Percentiles rank a stretch among this genome's conserved stretches.
Conservation (phyloP, 2,329 filamentous ascomycete species). For the Paracoccidioides lutzii region DNA sequence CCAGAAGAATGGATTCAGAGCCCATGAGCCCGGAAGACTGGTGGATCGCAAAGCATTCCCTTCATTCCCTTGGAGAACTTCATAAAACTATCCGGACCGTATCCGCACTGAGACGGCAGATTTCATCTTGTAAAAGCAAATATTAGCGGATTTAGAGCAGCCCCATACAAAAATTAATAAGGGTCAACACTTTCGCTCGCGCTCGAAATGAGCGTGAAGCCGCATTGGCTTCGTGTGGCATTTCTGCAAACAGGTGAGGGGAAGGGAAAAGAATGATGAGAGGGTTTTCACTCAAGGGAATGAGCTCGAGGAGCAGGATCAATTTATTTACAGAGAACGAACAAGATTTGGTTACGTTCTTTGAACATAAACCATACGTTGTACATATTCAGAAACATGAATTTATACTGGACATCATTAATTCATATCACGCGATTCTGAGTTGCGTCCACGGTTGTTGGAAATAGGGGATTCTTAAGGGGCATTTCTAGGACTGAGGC, state of each 20-base stretch:
- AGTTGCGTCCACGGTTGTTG: too few species aligned
- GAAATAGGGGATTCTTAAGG: too few species aligned
- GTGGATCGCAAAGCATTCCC: conserved; percentile 69
- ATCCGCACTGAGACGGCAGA: conserved; percentile 62
- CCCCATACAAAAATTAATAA: not conserved
- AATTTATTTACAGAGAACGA: not conserved
- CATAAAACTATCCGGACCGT: conserved; percentile 60
- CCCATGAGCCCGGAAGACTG: conserved; percentile 57
- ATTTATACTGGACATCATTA: too few species aligned
- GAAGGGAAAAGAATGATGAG: not conserved
- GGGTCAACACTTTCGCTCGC: conserved; percentile 13
- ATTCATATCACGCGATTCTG: too few species aligned
- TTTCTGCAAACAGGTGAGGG: not conserved
- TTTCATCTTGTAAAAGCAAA: conserved; percentile 46
- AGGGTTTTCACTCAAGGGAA: not conserved
- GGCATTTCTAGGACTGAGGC: too few species aligned
- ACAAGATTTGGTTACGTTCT: not conserved
- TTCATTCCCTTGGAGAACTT: conserved; percentile 75
- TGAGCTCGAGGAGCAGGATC: not conserved
- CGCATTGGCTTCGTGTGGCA: not conserved
- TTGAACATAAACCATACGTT: too few species aligned
- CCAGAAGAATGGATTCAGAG: conserved; percentile 84
- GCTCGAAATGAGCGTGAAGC: conserved; percentile 13
- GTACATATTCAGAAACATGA: too few species aligned
- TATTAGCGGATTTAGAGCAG: not conserved